Conservation (phyloP, 768 basidiomycete genomes). For the Panellus pusillus region DNA sequence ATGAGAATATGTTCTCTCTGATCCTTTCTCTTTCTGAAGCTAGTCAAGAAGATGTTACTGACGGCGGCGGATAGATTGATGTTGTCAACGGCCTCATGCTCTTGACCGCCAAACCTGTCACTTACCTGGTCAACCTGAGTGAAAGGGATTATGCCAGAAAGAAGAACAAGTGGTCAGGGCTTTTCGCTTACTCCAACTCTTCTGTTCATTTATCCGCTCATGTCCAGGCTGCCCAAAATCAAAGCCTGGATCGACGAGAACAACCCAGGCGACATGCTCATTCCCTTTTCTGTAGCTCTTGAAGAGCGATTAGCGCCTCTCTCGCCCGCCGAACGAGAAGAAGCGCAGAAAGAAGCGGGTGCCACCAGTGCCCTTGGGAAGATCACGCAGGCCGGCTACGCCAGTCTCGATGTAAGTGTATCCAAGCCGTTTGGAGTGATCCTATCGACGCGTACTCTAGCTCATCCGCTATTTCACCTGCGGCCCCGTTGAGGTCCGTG, state of each 20-base stretch:
- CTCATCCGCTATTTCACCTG: conserved; percentile 97
- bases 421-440: neutral
- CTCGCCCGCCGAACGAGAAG: conserved; percentile 67
- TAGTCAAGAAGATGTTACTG: neutral
- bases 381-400: conserved; percentile 94
- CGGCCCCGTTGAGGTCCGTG: conserved; percentile 94
- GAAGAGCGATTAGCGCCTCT: conserved; percentile 83
- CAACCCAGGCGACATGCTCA: conserved; percentile 93
- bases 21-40: conserved; percentile 13
- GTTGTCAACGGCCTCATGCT: conserved; percentile 87
- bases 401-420: conserved; percentile 66
- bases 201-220: neutral
- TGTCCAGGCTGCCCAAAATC: conserved; percentile 84
- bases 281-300: conserved; percentile 94
- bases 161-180: conserved; percentile 92
- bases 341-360: conserved; percentile 75
- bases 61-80: conserved; percentile 60
- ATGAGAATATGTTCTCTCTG: conserved; percentile 47
- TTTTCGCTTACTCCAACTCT: neutral
- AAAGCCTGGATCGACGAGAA: conserved; percentile 97
- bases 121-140: conserved; percentile 95
- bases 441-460: conserved; percentile 35
- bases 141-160: conserved; percentile 94
- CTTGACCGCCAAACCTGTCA: conserved; percentile 95
- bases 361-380: conserved; percentile 79